Conservation (phyloP, 257 asterid species). For the Voacanga thouarsii region DNA sequence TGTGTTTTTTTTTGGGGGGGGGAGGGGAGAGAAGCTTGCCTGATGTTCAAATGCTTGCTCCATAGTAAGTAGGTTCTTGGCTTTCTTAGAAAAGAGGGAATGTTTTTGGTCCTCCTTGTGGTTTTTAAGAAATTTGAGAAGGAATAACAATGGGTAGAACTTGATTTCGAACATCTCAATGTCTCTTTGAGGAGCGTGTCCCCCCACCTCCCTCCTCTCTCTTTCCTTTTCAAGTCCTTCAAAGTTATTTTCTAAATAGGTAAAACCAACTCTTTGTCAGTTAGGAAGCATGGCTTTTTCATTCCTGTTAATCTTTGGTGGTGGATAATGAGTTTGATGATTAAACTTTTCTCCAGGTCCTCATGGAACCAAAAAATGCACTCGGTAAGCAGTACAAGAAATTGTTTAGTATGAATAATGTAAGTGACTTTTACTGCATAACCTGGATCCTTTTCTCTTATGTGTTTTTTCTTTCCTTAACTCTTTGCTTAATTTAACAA, state of each 20-base stretch:
- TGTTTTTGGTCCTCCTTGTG: neutral
- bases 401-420: constrained; percentile 74
- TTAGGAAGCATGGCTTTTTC: neutral
- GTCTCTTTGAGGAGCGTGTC: neutral
- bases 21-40: neutral
- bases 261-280: neutral
- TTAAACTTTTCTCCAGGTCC: constrained; percentile 46
- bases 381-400: constrained; percentile 92
- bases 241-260: neutral
- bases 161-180: neutral
- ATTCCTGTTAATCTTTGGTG: neutral
- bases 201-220: neutral
- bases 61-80: neutral
- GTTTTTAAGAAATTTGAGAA: neutral
- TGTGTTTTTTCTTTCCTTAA: neutral
- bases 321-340: neutral
- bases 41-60: neutral
- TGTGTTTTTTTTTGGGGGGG: no score
- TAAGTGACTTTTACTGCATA: constrained; percentile 31
- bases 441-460: constrained; percentile 1
- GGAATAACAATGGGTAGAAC: neutral
- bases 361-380: constrained; percentile 84
- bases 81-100: neutral
- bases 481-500: neutral
- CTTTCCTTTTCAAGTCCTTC: neutral